These are phyloP conservation scores for Extremus antarcticus DNA, from an alignment of 495 filamentous ascomycete species.

Conservation along the genomic window DNA sequence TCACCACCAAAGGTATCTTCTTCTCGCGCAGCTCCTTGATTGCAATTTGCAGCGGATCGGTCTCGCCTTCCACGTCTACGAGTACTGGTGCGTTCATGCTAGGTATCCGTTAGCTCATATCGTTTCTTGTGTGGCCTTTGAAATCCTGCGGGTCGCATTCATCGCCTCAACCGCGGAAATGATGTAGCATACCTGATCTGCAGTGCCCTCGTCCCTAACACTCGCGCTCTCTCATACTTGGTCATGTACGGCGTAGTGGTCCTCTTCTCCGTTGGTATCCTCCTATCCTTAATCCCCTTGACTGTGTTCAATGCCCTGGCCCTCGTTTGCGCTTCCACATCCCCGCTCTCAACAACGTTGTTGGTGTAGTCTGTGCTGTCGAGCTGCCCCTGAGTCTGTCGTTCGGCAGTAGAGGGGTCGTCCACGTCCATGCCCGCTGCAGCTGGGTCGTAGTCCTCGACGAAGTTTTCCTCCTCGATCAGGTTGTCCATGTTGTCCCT, in stretches of 20 bases:
- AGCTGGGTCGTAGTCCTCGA: slow-evolving; percentile 17
- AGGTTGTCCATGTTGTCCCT: slow-evolving; percentile 56
- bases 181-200: slow-evolving; percentile 72
- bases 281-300: slow-evolving; percentile 69
- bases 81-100: slow-evolving; percentile 98
- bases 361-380: slow-evolving; percentile 40
- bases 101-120: too few relatives aligned
- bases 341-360: slow-evolving; percentile 58
- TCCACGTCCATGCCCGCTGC: slow-evolving; percentile 22
- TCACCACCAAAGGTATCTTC: slow-evolving; percentile 92
- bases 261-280: slow-evolving; percentile 77
- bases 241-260: slow-evolving; percentile 98
- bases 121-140: too few relatives aligned
- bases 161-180: background rate
- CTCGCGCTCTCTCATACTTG: slow-evolving; percentile 91
- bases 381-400: slow-evolving; percentile 41
- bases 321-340: slow-evolving; percentile 54
- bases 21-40: slow-evolving; percentile 95
- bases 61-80: slow-evolving; percentile 93
- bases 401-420: slow-evolving; percentile 31
- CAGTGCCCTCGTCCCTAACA: slow-evolving; percentile 82
- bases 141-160: too few relatives aligned
- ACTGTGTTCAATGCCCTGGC: slow-evolving; percentile 30
- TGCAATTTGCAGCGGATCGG: slow-evolving; percentile 92
- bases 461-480: slow-evolving; percentile 37